Evolutionary conservation across 192 early-diverging fungal species (phyloP).

Genomic region (Geosiphon pyriformis): DNA sequence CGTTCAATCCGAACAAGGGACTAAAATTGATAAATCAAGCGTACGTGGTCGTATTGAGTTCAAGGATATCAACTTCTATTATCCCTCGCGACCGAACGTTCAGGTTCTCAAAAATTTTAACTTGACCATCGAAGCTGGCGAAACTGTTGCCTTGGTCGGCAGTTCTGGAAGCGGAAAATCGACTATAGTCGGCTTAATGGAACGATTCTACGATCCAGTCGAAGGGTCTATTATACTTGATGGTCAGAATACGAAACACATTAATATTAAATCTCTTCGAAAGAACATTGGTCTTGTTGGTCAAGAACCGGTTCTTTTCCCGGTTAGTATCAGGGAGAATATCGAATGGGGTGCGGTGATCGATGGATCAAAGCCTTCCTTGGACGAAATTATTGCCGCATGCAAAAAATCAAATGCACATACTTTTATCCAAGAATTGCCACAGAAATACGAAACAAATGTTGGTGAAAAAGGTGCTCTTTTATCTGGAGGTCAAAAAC

Average conservation of each 20-base stretch:
- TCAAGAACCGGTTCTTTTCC: conserved; percentile 89
- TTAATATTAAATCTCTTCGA: conserved; percentile 75
- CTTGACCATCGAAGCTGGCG: conserved; percentile 61
- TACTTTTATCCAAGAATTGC: conserved; percentile 74
- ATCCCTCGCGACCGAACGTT: conserved; percentile 82
- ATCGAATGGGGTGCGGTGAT: conserved; percentile 57
- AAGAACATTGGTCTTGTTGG: conserved; percentile 78
- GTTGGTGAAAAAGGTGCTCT: conserved; percentile 74
- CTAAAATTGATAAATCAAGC: conserved; percentile 21
- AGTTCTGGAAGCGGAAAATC: conserved; percentile 80
- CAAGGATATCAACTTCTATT: conserved; percentile 67
- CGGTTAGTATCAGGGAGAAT: conserved; percentile 71
- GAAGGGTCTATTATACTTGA: conserved; percentile 61
- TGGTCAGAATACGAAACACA: conserved; percentile 61
- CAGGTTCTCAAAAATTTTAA: conserved; percentile 63
- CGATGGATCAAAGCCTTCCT: conserved; percentile 48
- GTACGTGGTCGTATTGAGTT: conserved; percentile 67
- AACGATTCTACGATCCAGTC: conserved; percentile 77
- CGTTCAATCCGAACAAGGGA: conserved; percentile 19
- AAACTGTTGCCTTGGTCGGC: conserved; percentile 87
- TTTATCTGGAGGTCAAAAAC: conserved; percentile 88
- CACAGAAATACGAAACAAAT: conserved; percentile 67
- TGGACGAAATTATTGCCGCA: conserved; percentile 63
- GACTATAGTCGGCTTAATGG: conserved; percentile 72
- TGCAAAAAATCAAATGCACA: conserved; percentile 69